These are phyloP conservation scores for Akanthomyces dipterigenus DNA, from an alignment of 2,329 filamentous ascomycete genomes.

Conservation along the genomic window DNA sequence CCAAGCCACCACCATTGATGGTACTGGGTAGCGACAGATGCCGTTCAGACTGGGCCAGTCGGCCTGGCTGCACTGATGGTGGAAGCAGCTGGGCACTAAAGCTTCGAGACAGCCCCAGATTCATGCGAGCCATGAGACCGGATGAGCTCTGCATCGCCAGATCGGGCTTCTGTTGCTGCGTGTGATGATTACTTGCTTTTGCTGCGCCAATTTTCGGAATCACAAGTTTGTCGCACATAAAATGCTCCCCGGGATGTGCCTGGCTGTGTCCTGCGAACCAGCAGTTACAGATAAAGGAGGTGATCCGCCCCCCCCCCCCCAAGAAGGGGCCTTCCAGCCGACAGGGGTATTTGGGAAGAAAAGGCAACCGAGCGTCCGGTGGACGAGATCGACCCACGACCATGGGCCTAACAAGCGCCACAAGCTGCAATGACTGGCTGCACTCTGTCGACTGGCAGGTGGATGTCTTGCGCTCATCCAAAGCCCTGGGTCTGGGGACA, in stretches of 20 bases:
- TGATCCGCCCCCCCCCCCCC: background rate
- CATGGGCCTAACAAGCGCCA: background rate
- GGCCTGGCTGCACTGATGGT: background rate
- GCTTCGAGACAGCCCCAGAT: background rate
- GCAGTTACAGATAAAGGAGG: background rate
- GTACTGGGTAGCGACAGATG: too few relatives aligned
- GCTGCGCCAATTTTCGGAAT: background rate
- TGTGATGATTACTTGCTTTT: background rate
- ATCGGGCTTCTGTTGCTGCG: background rate
- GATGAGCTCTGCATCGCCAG: background rate
- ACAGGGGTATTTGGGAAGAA: background rate
- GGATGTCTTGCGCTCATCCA: constrained; percentile 1
- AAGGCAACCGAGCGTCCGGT: background rate
- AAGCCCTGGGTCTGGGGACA: constrained; percentile 1
- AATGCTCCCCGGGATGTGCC: too few relatives aligned
- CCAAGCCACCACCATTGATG: too few relatives aligned
- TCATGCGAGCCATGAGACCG: background rate
- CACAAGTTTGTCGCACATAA: background rate
- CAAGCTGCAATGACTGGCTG: background rate
- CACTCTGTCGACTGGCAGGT: background rate
- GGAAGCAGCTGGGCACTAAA: background rate
- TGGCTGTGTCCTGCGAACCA: background rate
- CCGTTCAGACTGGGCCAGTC: too few relatives aligned
- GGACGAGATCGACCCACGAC: background rate
- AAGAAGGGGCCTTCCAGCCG: background rate